A percentile compares a stretch with the other conserved stretches of the same genome.
These are phyloP conservation scores for Symbiotaphrina buchneri DNA, from an alignment of 495 filamentous ascomycete species.

Conservation along the genomic window DNA sequence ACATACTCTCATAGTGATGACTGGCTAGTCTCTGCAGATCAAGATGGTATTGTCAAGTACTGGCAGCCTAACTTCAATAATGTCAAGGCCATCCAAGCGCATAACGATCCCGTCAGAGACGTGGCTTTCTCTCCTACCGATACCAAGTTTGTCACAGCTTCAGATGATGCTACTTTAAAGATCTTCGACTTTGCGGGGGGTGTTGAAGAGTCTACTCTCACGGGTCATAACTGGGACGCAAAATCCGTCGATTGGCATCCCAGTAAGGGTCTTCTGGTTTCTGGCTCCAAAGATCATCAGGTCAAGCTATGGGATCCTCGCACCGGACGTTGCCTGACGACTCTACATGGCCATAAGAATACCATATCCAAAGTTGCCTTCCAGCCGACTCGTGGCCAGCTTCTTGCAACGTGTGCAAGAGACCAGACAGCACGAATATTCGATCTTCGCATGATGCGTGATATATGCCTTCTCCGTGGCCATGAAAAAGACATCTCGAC, in stretches of 20 bases:
- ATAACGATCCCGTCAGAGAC: slow-evolving; percentile 72
- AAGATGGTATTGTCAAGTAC: slow-evolving; percentile 89
- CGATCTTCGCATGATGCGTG: slow-evolving; percentile 94
- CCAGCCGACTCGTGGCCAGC: slow-evolving; percentile 56
- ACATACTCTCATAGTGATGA: slow-evolving; percentile 86
- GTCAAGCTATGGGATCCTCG: slow-evolving; percentile 97
- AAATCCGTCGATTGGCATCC: slow-evolving; percentile 97
- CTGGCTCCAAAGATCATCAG: slow-evolving; percentile 89
- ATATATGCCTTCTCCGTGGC: slow-evolving; percentile 73
- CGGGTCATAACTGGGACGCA: slow-evolving; percentile 88
- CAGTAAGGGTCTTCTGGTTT: slow-evolving; percentile 80
- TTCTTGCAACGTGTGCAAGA: slow-evolving; percentile 77
- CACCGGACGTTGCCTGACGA: slow-evolving; percentile 72
- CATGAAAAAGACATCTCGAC: slow-evolving; percentile 93
- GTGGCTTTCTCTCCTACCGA: slow-evolving; percentile 88
- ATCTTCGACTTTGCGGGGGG: slow-evolving; percentile 93
- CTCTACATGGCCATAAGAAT: slow-evolving; percentile 93
- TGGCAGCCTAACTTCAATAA: slow-evolving; percentile 99
- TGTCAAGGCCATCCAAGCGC: slow-evolving; percentile 80
- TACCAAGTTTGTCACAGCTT: slow-evolving; percentile 85
- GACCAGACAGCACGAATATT: slow-evolving; percentile 85
- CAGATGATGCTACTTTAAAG: slow-evolving; percentile 78
- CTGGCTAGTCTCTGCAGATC: slow-evolving; percentile 89
- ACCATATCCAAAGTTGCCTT: slow-evolving; percentile 79
- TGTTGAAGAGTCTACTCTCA: slow-evolving; percentile 53